These are phyloP conservation scores for Perilla frutescens DNA, from an alignment of 257 asterid species.

Conservation along the genomic window DNA sequence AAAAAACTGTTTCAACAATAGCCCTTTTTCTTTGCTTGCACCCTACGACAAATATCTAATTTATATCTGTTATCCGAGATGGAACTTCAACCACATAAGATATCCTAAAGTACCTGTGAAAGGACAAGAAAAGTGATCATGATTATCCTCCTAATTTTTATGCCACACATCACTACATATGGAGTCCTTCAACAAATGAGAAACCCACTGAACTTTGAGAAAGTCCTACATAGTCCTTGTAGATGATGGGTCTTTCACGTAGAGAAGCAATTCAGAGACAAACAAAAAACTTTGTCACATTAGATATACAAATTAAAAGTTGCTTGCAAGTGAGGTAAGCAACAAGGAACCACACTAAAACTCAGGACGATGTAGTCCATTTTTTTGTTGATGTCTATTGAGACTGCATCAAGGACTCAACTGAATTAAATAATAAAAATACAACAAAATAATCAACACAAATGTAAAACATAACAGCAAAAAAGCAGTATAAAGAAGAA, in stretches of 20 bases:
- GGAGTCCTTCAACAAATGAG: conserved; percentile 12
- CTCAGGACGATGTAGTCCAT: background rate
- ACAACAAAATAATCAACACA: conserved; percentile 2
- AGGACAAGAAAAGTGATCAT: conserved; percentile 12
- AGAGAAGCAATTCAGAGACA: conserved; percentile 27
- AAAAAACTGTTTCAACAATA: conserved; percentile 7
- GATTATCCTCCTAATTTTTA: conserved; percentile 15
- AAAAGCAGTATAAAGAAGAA: conserved; percentile 14
- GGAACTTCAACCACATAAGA: background rate
- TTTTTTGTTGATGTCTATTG: background rate
- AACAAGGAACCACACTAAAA: conserved; percentile 19
- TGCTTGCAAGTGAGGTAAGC: conserved; percentile 25
- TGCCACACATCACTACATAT: background rate
- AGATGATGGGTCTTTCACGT: conserved; percentile 1
- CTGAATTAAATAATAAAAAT: conserved; percentile 10
- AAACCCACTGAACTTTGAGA: background rate
- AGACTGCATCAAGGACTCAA: conserved; percentile 29
- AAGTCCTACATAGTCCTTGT: conserved; percentile 14
- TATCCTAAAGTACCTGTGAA: conserved; percentile 8
- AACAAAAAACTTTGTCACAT: background rate
- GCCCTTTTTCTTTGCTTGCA: conserved; percentile 13
- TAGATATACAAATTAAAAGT: conserved; percentile 11
- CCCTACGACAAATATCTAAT: background rate
- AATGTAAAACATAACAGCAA: conserved; percentile 18
- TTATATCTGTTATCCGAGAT: background rate